A percentile compares a stretch with the other conserved stretches of the same genome.
phyloP scores from a whole-genome alignment of 768 basidiomycete genomes.

The Rubroboletus satanas region DNA sequence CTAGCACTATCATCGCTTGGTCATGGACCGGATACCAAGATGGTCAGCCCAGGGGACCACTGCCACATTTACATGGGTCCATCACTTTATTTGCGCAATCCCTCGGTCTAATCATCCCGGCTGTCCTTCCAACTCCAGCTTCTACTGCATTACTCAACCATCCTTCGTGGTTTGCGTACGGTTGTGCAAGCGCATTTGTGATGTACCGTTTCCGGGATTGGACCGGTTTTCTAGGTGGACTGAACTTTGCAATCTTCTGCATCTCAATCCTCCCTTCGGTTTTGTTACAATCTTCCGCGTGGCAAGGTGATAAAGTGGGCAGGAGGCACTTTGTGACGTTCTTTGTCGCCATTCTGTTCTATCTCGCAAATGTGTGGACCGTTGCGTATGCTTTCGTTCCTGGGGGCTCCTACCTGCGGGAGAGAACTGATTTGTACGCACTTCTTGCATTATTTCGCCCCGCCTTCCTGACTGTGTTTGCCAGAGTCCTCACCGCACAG shows the following conservation, averaged over 20 bases:
- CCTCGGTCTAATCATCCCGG: constrained; percentile 48
- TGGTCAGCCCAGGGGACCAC: constrained; percentile 57
- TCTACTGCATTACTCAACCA: constrained; percentile 35
- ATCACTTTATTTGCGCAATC: constrained; percentile 63
- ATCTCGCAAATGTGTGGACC: constrained; percentile 72
- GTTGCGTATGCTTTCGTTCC: constrained; percentile 92
- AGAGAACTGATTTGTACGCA: constrained; percentile 70
- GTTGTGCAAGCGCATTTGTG: constrained; percentile 47
- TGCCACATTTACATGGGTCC: constrained; percentile 67
- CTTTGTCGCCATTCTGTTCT: constrained; percentile 57
- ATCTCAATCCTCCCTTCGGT: constrained; percentile 60
- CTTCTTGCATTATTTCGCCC: neutral
- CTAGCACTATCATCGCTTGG: constrained; percentile 79
- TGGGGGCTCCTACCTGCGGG: constrained; percentile 68
- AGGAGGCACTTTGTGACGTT: constrained; percentile 55
- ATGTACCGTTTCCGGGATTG: constrained; percentile 64
- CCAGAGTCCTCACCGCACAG: constrained; percentile 54
- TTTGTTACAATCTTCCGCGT: constrained; percentile 43
- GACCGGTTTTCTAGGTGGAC: constrained; percentile 66
- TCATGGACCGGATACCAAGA: constrained; percentile 86
- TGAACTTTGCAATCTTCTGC: constrained; percentile 58
- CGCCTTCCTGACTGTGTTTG: neutral
- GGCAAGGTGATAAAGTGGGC: constrained; percentile 37
- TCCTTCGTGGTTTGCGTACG: constrained; percentile 53
- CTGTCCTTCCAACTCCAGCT: constrained; percentile 24